These are phyloP conservation scores for Lignosus rhinocerotis DNA, from an alignment of 1,284 basidiomycete species.

Conservation along the genomic window DNA sequence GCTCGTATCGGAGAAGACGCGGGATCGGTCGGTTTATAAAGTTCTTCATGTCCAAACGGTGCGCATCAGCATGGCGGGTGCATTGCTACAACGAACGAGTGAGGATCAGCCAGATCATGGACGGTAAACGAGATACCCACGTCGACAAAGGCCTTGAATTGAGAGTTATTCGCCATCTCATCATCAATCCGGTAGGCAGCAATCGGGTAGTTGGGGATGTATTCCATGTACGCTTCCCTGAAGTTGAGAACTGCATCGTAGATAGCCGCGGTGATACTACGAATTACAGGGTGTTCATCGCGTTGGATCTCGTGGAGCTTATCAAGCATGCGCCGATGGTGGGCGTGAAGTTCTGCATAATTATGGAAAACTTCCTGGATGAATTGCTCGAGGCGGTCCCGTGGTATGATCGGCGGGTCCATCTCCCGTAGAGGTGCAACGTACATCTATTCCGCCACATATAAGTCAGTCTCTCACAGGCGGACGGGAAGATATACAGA, in stretches of 20 bases:
- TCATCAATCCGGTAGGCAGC: slow-evolving; percentile 90
- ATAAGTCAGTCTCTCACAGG: background rate
- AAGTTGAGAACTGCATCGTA: slow-evolving; percentile 91
- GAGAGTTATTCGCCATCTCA: slow-evolving; percentile 78
- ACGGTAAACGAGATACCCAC: slow-evolving; percentile 42
- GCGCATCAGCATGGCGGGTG: slow-evolving; percentile 72
- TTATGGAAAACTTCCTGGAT: slow-evolving; percentile 94
- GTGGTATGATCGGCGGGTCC: slow-evolving; percentile 76
- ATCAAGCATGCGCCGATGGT: slow-evolving; percentile 77
- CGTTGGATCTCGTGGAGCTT: slow-evolving; percentile 85
- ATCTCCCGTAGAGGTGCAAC: slow-evolving; percentile 73
- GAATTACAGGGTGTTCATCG: slow-evolving; percentile 86
- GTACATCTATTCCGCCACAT: slow-evolving; percentile 56
- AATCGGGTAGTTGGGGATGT: slow-evolving; percentile 92
- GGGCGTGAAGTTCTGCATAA: slow-evolving; percentile 74
- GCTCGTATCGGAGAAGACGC: slow-evolving; percentile 84
- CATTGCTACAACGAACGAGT: slow-evolving; percentile 49
- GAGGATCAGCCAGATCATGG: background rate
- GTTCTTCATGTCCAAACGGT: slow-evolving; percentile 81
- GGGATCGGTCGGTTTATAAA: slow-evolving; percentile 91
- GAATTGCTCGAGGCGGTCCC: slow-evolving; percentile 75
- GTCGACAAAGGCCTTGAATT: slow-evolving; percentile 84
- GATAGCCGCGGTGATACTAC: slow-evolving; percentile 83
- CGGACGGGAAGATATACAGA: slow-evolving; percentile 36
- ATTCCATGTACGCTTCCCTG: slow-evolving; percentile 90